These are phyloP conservation scores for Scorias spongiosa DNA, from an alignment of 2,329 filamentous ascomycete genomes.

Conservation along the genomic window DNA sequence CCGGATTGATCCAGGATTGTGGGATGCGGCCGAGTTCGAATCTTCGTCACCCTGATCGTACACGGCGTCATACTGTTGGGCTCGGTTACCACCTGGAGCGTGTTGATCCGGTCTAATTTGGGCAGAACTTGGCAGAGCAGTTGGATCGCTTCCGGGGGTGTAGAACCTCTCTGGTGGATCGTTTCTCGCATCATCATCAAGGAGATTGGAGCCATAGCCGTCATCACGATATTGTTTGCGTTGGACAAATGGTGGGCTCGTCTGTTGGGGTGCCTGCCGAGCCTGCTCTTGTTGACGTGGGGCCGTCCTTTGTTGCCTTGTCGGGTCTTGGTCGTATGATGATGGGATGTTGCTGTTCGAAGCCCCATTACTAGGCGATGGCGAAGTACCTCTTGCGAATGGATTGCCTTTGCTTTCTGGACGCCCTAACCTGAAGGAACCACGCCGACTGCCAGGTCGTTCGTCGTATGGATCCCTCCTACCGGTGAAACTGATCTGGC, in stretches of 20 bases:
- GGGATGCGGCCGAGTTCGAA: neutral
- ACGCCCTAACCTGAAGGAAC: conserved; percentile 17
- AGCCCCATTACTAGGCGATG: conserved; percentile 31
- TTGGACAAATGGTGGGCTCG: conserved; percentile 3
- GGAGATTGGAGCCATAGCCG: neutral
- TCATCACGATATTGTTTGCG: conserved; percentile 9
- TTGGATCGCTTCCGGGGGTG: conserved; percentile 12
- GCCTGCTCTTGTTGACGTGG: conserved; percentile 8
- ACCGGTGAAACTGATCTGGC: conserved; percentile 26
- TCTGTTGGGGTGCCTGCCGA: conserved; percentile 2
- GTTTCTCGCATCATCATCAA: conserved; percentile 2
- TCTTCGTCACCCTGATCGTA: neutral
- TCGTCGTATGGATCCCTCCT: conserved; percentile 21
- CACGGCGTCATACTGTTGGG: neutral
- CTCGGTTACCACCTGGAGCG: neutral
- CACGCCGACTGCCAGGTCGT: conserved; percentile 9
- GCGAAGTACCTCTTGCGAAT: conserved; percentile 28
- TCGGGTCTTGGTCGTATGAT: conserved; percentile 24
- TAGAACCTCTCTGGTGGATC: conserved; percentile 19
- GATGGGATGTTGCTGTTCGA: conserved; percentile 28
- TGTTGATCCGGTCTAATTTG: neutral
- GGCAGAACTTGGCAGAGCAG: neutral
- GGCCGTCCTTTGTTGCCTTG: neutral
- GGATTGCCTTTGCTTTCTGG: conserved; percentile 24
- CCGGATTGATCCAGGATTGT: conserved; percentile 22